These are phyloP conservation scores for Botrytis galanthina DNA, from an alignment of 2,329 filamentous ascomycete genomes.

Conservation along the genomic window DNA sequence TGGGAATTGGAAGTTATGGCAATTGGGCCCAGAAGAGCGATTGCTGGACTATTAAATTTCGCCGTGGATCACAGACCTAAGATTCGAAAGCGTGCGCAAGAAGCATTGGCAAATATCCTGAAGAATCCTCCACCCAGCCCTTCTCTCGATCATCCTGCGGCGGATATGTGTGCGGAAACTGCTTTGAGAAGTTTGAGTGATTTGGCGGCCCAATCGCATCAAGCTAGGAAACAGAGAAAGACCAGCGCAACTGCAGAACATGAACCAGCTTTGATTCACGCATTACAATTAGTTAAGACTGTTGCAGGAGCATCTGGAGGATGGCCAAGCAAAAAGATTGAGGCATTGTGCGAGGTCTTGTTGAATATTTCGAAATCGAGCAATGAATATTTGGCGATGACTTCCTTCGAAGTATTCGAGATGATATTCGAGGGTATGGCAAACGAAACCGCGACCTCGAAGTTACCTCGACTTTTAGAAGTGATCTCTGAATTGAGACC, in stretches of 20 bases:
- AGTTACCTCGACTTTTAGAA: conserved; percentile 83
- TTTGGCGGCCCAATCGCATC: conserved; percentile 60
- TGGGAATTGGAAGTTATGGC: conserved; percentile 85
- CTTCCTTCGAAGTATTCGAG: conserved; percentile 95
- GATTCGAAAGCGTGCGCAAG: conserved; percentile 88
- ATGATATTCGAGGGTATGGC: conserved; percentile 91
- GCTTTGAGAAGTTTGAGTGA: conserved; percentile 78
- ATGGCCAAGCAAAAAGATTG: conserved; percentile 96
- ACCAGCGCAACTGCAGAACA: conserved; percentile 53
- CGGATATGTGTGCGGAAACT: conserved; percentile 93
- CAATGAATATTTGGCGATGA: conserved; percentile 95
- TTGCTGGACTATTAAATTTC: conserved; percentile 80
- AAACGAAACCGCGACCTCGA: conserved; percentile 81
- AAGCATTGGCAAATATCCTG: conserved; percentile 80
- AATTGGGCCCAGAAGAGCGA: conserved; percentile 80
- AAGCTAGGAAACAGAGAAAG: conserved; percentile 68
- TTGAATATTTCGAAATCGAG: conserved; percentile 84
- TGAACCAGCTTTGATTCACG: conserved; percentile 85
- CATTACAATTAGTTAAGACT: conserved; percentile 87
- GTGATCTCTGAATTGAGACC: conserved; percentile 91
- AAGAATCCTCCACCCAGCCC: conserved; percentile 86
- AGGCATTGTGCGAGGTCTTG: conserved; percentile 83
- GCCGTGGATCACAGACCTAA: conserved; percentile 87
- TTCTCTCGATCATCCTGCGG: conserved; percentile 87
- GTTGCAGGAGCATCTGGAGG: conserved; percentile 83